Evolutionary conservation across 2,329 filamentous ascomycete genomes (phyloP).

Genomic region (Thielaviopsis musarum): DNA sequence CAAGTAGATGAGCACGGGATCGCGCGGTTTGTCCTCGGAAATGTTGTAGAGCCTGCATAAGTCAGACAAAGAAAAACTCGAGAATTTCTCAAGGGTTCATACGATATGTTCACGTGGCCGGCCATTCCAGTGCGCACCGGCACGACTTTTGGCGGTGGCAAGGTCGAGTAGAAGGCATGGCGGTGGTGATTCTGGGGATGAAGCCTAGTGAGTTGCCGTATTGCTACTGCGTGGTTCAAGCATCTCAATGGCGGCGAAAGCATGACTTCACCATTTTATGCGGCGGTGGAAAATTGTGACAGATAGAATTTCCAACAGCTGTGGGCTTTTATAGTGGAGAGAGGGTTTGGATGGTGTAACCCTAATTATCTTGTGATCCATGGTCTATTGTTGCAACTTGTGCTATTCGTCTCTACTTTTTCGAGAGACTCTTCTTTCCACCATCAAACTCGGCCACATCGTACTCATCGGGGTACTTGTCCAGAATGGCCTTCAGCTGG

Average conservation of each 20-base stretch:
- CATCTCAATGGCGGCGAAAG: neutral
- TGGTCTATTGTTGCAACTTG: neutral
- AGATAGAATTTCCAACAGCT: neutral
- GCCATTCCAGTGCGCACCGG: slow-evolving; percentile 31
- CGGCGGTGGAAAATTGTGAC: neutral
- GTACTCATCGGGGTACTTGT: slow-evolving; percentile 84
- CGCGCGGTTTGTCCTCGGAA: slow-evolving; percentile 19
- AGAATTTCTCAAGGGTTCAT: slow-evolving; percentile 14
- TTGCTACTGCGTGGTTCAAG: neutral
- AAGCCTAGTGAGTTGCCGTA: neutral
- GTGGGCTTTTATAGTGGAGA: neutral
- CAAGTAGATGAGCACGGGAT: slow-evolving; percentile 37
- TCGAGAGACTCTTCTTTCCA: slow-evolving; percentile 33
- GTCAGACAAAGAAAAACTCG: slow-evolving; percentile 10
- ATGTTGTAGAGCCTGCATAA: slow-evolving; percentile 33
- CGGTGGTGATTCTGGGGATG: neutral
- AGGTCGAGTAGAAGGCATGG: neutral
- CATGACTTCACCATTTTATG: neutral
- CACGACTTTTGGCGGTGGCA: slow-evolving; percentile 15
- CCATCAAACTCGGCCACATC: slow-evolving; percentile 63
- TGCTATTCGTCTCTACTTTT: neutral
- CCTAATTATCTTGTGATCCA: neutral
- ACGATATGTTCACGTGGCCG: slow-evolving; percentile 35
- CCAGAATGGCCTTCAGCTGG: slow-evolving; percentile 59
- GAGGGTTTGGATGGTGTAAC: neutral